Evolutionary conservation across 441 rosid species (phyloP).

Genomic region (Biscutella laevigata): DNA sequence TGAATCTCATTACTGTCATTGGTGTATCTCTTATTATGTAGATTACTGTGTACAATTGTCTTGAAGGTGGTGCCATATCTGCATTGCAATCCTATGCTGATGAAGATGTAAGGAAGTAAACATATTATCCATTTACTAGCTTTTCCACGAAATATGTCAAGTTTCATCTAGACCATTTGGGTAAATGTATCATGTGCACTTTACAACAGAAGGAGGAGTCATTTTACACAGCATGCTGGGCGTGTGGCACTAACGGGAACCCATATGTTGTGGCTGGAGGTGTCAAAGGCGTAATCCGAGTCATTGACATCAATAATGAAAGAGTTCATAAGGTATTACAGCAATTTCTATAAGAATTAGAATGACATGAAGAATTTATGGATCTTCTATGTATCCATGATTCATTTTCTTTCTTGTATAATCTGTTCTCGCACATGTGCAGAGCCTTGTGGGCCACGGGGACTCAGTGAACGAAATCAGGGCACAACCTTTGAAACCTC

Average conservation of each 20-base stretch:
- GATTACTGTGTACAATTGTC: conserved; percentile 90
- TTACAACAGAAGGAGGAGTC: conserved; percentile 93
- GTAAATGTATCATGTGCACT: conserved; percentile 38
- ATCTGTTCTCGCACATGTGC: conserved; percentile 15
- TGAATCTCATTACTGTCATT: conserved; percentile 10
- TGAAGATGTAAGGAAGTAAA: conserved; percentile 66
- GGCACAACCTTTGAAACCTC: conserved; percentile 84
- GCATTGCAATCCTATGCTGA: conserved; percentile 77
- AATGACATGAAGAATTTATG: background rate
- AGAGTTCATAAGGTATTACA: conserved; percentile 65
- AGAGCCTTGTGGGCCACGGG: conserved; percentile 98
- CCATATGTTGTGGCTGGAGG: conserved; percentile 82
- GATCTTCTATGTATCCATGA: conserved; percentile 11
- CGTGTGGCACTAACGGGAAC: conserved; percentile 53
- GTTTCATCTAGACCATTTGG: conserved; percentile 28
- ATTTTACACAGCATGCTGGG: conserved; percentile 91
- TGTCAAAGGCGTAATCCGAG: conserved; percentile 79
- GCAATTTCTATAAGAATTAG: background rate
- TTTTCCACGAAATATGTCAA: background rate
- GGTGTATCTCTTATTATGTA: conserved; percentile 22
- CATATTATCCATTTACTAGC: background rate
- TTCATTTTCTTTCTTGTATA: conserved; percentile 5
- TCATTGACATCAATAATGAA: conserved; percentile 72
- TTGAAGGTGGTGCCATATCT: conserved; percentile 77
- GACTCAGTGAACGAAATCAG: conserved; percentile 92